Evolutionary conservation across 345 rosid species (phyloP), one percentile per base, ranked within the genome.

Genomic region (Nephelium lappaceum): DNA sequence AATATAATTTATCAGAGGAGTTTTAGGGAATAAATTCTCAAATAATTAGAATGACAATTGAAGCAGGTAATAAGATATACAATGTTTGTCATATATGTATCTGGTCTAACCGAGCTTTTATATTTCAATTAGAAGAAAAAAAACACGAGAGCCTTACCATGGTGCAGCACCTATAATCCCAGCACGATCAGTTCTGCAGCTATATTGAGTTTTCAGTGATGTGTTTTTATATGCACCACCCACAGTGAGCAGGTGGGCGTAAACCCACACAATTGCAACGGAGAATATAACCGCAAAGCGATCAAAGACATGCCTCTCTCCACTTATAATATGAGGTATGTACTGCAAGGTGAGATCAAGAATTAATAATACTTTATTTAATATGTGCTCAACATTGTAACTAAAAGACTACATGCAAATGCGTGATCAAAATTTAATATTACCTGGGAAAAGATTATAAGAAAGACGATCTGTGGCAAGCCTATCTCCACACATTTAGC

Each of bases 401-500:
- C 57, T 39, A 14, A 51, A 71, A 36, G 41, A 15, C 60, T 24
- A 41, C 25, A 36, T 47, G 36, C 49, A 1, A 31, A 31, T 45
- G 51, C 51, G 12, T 45, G 51, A 39, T 72, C 5, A 9, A 49
- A 55, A 49, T 57, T 27, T 15, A 8, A 65, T 15, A 67, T 65
- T 85, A 93, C 99, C 97, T 93, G 98, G 25, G 98, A 91, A 88
- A 95, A 93, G 47, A 95, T 70, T 64, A 95, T 23, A 60, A 95
- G 86, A 74, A 95, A 86, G 82, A 93, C 82, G 80, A 95, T 87
- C 77, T 93, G 91, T 60, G 99, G 97, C 72, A 95, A 79, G 47
- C 99, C 99, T 68, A 93, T 91, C 93, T 95, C 99, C 82, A 93
- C 88, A 74, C 98, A 93, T 83, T 92, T 91, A 62, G 97, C 94